Base-by-base conservation (phyloP, 2,329 filamentous ascomycete species). In the Ceratocystis huliohia region DNA sequence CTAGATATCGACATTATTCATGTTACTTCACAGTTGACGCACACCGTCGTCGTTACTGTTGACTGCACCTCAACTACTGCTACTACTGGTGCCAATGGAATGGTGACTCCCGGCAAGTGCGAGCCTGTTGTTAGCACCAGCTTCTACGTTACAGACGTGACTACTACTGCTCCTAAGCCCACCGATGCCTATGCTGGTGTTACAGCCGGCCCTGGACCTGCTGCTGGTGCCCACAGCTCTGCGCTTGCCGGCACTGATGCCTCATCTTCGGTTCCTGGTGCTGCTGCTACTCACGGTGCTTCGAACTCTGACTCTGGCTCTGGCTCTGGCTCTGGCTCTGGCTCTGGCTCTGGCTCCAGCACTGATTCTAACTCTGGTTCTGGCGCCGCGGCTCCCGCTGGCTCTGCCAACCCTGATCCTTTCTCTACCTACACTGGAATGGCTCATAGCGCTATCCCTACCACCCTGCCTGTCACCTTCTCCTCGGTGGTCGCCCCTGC, bases 61-160 rank as follows among this genome's bases (percentile, higher is more conserved):
- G 57, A 45, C 56, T 45, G 53, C 62, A 67, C 62, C 37, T 28
- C 56, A 20, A 61, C 56, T 61, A 64, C 61, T 22, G 33, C 62
- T 25, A 48, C 46, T 25, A 59, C 50, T 25, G 50, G 50, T 15
- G 5, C 50, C 5, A 5, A 56, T 28, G 50, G 50, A 20, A 25
- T 56, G 20, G 20, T 25, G 8, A 56, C 50, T 25, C 50, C 22
- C 20, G 22, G 20, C 50, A 56, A 56, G 50, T 56, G 50, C 13
- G 50, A 56, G 22, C 50, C 50, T 56, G 25, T 15, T 25, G 50
- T 56, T 25, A 22, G 50, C 50, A 56, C 50, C 8, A 56, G 50
- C 50, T 20, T 56, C 50, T 56, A 25, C 3, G 50, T 56, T 10
- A 5, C 50, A 2, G 50, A 20, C 10, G 22, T 56, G 13, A 56